Evolutionary conservation across 2,329 filamentous ascomycete species (phyloP).

Genomic region (Nemania sp.): DNA sequence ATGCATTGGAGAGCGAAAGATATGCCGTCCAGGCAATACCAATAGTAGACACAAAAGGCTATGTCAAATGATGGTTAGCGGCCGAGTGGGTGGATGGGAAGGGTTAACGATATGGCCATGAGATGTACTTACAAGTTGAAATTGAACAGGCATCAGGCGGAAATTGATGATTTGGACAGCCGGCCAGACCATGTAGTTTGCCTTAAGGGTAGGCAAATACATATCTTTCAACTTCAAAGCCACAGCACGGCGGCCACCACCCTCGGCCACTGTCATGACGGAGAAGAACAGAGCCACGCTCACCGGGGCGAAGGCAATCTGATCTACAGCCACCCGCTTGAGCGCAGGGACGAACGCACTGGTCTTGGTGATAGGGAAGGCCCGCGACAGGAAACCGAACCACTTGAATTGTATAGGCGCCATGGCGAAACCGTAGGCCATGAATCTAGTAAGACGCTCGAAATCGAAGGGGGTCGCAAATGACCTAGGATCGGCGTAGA

Average conservation of each 20-base stretch:
- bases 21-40: conserved; percentile 99
- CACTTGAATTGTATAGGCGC: conserved; percentile 93
- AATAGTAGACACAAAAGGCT: conserved; percentile 95
- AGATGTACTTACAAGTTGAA: conserved; percentile 78
- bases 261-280: conserved; percentile 94
- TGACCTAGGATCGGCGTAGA: conserved; percentile 65
- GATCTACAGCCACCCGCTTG: conserved; percentile 90
- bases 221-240: conserved; percentile 87
- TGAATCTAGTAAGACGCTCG: conserved; percentile 89
- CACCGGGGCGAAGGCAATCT: conserved; percentile 88
- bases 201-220: conserved; percentile 91
- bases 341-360: conserved; percentile 75
- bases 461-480: conserved; percentile 90
- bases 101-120: background rate
- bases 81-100: too few relatives aligned
- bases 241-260: conserved; percentile 80
- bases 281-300: conserved; percentile 89
- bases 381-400: conserved; percentile 81
- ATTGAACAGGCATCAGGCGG: conserved; percentile 89
- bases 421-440: conserved; percentile 97
- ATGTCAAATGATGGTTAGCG: conserved; percentile 17
- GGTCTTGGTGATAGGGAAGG: conserved; percentile 83
- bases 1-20: conserved; percentile 85
- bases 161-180: conserved; percentile 97
- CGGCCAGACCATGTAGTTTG: conserved; percentile 95